Percentiles rank a stretch among this genome's conserved stretches.
phyloP scores from a whole-genome alignment of 176 grass and related monocot genomes.

The Aegilops sharonensis region DNA sequence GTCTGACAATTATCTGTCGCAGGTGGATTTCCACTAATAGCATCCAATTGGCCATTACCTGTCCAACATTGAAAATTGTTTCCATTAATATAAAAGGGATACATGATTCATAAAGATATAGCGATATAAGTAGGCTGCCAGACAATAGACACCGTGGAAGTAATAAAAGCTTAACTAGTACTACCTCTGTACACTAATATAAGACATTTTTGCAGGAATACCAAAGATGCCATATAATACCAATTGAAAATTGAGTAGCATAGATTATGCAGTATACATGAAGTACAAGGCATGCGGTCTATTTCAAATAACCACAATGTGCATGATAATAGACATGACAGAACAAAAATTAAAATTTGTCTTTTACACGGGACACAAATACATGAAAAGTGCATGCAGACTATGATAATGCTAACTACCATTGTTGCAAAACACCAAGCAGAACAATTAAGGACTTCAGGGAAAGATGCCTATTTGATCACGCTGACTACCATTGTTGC shows the following conservation, averaged over 20 bases:
- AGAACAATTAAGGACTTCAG: neutral
- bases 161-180: constrained; percentile 1
- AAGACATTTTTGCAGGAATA: neutral
- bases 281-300: constrained; percentile 1
- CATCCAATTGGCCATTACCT: constrained; percentile 50
- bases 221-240: neutral
- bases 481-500: neutral
- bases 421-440: neutral
- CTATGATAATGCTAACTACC: neutral
- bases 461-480: neutral
- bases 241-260: neutral
- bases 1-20: constrained; percentile 30
- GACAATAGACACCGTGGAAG: neutral
- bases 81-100: constrained; percentile 1
- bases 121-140: neutral
- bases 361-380: neutral
- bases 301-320: constrained; percentile 15
- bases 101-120: neutral
- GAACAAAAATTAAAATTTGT: neutral
- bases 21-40: constrained; percentile 36
- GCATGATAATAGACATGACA: neutral
- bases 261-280: neutral
- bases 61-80: constrained; percentile 19
- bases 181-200: neutral
- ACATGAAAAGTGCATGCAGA: neutral